Conservation (phyloP, 768 basidiomycete genomes). For the Dacryopinax primogenitus region DNA sequence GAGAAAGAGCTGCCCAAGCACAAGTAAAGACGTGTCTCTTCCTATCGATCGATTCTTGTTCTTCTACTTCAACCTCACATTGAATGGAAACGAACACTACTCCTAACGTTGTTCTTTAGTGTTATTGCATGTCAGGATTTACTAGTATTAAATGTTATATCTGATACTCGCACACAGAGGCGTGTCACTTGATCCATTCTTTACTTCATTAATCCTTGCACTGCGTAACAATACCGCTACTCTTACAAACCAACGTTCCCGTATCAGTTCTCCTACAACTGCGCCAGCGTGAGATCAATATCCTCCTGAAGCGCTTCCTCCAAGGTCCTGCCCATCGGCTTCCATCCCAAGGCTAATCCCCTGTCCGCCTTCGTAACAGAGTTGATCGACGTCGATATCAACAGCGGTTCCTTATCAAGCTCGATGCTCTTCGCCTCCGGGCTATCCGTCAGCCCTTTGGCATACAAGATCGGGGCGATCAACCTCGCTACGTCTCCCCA, state of each 20-base stretch:
- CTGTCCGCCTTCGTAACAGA: conserved; percentile 19
- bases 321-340: conserved; percentile 14
- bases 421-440: conserved; percentile 15
- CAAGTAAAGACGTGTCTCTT: conserved; percentile 9
- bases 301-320: conserved; percentile 13
- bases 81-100: conserved; percentile 5
- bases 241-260: no score
- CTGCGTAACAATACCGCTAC: background rate
- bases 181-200: background rate
- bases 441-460: conserved; percentile 13
- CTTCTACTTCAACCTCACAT: background rate
- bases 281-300: conserved; percentile 10
- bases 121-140: background rate
- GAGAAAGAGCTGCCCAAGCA: conserved; percentile 25
- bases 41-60: background rate
- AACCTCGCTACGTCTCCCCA: conserved; percentile 19
- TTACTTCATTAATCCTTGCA: background rate
- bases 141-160: conserved; percentile 1
- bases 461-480: conserved; percentile 16
- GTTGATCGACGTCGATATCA: conserved; percentile 17
- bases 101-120: background rate
- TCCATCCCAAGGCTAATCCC: conserved; percentile 16
- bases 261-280: background rate
- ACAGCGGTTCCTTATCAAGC: conserved; percentile 13
- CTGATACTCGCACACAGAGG: background rate